phyloP scores from a whole-genome alignment of 2,329 filamentous ascomycete species.

The Xylogone sp. region DNA sequence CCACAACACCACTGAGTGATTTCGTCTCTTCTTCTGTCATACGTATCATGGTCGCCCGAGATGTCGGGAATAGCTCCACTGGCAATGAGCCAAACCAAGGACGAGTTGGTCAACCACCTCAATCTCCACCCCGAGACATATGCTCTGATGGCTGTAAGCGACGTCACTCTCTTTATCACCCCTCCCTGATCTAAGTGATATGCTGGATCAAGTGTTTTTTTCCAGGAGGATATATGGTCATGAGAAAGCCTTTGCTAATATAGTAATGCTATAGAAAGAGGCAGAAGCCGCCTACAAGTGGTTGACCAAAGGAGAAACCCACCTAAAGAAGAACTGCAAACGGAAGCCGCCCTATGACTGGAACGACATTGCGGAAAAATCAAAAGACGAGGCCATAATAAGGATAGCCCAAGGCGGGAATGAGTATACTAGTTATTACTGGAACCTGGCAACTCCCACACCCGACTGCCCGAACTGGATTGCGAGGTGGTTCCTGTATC shows the following conservation, averaged over 20 bases:
- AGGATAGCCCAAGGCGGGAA: slow-evolving; percentile 18
- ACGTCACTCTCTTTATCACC: not conserved
- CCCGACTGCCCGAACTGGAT: slow-evolving; percentile 27
- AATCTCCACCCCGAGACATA: slow-evolving; percentile 22
- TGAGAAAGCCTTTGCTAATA: not conserved
- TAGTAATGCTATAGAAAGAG: slow-evolving; percentile 24
- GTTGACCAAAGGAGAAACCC: slow-evolving; percentile 22
- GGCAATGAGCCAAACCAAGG: slow-evolving; percentile 28
- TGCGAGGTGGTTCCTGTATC: slow-evolving; percentile 29
- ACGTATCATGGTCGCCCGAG: not conserved
- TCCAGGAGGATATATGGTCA: not conserved
- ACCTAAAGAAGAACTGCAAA: slow-evolving; percentile 27
- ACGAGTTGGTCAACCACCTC: slow-evolving; percentile 24
- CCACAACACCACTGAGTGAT: not conserved
- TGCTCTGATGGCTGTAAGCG: slow-evolving; percentile 25
- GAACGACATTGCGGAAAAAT: slow-evolving; percentile 26
- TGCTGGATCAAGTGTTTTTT: not conserved
- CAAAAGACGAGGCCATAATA: slow-evolving; percentile 27
- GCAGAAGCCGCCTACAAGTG: slow-evolving; percentile 25
- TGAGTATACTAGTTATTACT: slow-evolving; percentile 22
- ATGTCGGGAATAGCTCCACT: slow-evolving; percentile 10
- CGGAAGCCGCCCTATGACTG: slow-evolving; percentile 27
- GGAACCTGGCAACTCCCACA: slow-evolving; percentile 18
- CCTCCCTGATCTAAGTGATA: not conserved
- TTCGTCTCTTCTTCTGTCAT: no score